Evolutionary conservation across 768 basidiomycete species (phyloP), one percentile per base, ranked within the genome.

Genomic region (Leccinum broughii): DNA sequence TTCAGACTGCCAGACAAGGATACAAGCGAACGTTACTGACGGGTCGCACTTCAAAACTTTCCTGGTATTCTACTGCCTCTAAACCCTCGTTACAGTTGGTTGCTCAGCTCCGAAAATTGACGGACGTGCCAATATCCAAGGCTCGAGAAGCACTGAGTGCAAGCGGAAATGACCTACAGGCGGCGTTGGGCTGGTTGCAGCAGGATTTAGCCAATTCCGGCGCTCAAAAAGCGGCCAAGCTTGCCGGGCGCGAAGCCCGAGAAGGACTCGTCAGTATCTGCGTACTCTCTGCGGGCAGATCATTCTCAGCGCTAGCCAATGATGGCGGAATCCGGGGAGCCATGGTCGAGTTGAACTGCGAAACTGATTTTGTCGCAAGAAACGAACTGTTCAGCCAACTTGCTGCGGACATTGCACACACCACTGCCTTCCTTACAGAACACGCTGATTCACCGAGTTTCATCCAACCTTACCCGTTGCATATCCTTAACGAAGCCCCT

Each of bases 321-420:
- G 72, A 72, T 20, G 81, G 80, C 1, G 80, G 83, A 41, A 75
- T 91, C 37, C 84, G 92, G 39, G 93, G 90, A 11, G 87, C 89
- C 20, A 90, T 97, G 83, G 78, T 98, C 58, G 95, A 98, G 74
- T 79, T 97, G 62, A 93, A 92, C 66, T 98, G 95, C 77, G 95
- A 98, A 77, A 97, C 95, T 55, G 95, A 98, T 77, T 98, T 97
- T 71, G 95, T 98, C 30, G 92, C 87, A 24, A 78, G 92, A 64
- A 95, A 93, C 67, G 84, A 88, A 59, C 78, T 93, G 13, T 98
- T 98, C 68, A 80, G 85, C 15, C 80, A 81, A 56, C 83, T 95
- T 41, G 89, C 90, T 13, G 80, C 81, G 44, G 87, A 92, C 66
- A 88, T 97, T 64, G 89, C 93, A 15, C 87, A 91, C 66, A 93